Conservation (phyloP, 1,284 basidiomycete species). For the Omphalotus olearius region DNA sequence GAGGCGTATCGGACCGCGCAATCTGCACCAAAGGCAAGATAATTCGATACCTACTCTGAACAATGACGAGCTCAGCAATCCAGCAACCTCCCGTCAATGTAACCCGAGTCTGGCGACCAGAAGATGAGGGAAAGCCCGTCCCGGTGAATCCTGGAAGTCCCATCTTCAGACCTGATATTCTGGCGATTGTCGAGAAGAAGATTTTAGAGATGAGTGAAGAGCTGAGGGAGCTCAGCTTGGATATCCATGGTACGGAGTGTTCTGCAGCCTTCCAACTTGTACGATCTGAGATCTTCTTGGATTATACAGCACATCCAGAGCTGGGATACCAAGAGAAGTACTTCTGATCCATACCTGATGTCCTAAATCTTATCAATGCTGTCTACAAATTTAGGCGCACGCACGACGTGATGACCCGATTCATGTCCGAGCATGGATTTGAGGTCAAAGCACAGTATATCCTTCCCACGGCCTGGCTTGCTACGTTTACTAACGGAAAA, state of each 20-base stretch:
- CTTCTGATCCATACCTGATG: constrained; percentile 17
- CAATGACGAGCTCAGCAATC: no score
- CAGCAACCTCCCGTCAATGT: background rate
- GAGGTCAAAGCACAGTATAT: constrained; percentile 52
- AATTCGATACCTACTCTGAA: no score
- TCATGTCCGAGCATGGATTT: constrained; percentile 58
- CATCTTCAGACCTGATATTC: constrained; percentile 39
- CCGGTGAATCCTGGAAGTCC: constrained; percentile 7
- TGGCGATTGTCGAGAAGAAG: constrained; percentile 54
- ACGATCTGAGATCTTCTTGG: background rate
- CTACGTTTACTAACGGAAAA: constrained; percentile 52
- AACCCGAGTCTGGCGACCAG: constrained; percentile 7
- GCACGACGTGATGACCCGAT: constrained; percentile 51
- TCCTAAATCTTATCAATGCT: background rate
- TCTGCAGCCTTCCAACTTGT: background rate
- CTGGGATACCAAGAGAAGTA: constrained; percentile 54
- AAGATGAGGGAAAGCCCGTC: constrained; percentile 1
- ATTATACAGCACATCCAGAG: constrained; percentile 53
- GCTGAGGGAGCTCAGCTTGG: constrained; percentile 58
- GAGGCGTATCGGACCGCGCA: no score
- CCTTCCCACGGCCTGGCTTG: constrained; percentile 70
- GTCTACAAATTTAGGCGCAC: constrained; percentile 34
- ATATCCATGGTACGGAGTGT: constrained; percentile 54
- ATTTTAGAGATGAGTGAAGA: constrained; percentile 50
- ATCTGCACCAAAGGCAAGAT: no score